Conservation (phyloP, 352 stramenopile genomes). For the Peronospora destructor region DNA sequence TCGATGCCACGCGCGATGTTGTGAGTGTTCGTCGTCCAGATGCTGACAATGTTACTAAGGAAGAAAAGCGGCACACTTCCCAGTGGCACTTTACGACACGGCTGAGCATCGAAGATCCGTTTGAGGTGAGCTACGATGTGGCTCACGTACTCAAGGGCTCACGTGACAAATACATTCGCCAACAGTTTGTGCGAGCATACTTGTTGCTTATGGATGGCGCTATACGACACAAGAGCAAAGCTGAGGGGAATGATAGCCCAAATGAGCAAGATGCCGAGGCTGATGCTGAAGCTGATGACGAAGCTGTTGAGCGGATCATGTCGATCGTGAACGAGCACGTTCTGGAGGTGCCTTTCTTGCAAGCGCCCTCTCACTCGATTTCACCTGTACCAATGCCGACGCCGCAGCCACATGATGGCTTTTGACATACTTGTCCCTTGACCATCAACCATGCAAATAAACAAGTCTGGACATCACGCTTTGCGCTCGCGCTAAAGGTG, state of each 20-base stretch:
- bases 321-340: slow-evolving; percentile 35
- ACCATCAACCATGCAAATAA: slow-evolving; percentile 22
- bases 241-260: slow-evolving; percentile 5
- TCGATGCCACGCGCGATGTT: slow-evolving; percentile 62
- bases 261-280: slow-evolving; percentile 1
- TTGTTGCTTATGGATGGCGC: slow-evolving; percentile 47
- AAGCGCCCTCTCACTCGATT: slow-evolving; percentile 17
- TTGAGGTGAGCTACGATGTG: slow-evolving; percentile 97
- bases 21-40: slow-evolving; percentile 56
- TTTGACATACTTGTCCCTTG: slow-evolving; percentile 12
- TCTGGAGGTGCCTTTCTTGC: slow-evolving; percentile 37
- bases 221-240: slow-evolving; percentile 20
- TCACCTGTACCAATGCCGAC: slow-evolving; percentile 20
- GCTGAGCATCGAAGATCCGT: slow-evolving; percentile 96
- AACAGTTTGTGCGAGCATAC: slow-evolving; percentile 73
- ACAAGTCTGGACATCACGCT: slow-evolving; percentile 15
- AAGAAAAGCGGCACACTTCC: slow-evolving; percentile 57
- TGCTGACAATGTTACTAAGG: slow-evolving; percentile 56
- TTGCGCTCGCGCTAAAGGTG: slow-evolving; percentile 10
- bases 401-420: slow-evolving; percentile 11
- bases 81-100: slow-evolving; percentile 76
- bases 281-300: background rate
- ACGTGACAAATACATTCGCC: slow-evolving; percentile 79
- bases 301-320: slow-evolving; percentile 31
- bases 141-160: slow-evolving; percentile 92